phyloP scores from a whole-genome alignment of 345 rosid species.

The Ricinus communis region DNA sequence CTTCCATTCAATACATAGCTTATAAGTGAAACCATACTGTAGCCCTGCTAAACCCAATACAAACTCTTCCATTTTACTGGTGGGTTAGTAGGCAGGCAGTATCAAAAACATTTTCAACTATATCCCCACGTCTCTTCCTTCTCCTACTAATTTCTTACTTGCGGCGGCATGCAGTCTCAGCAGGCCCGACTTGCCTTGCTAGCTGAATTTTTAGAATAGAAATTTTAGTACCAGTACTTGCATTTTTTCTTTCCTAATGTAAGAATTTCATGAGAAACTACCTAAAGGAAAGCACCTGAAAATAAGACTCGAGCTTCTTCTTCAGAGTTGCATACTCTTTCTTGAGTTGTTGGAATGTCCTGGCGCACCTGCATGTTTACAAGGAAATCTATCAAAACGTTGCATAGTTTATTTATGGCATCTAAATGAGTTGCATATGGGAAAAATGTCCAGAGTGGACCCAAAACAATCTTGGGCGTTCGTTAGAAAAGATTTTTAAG shows the following conservation, averaged over 20 bases:
- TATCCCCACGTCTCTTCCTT: not conserved
- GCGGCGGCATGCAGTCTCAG: constrained; percentile 53
- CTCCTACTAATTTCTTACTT: constrained; percentile 31
- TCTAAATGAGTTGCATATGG: not conserved
- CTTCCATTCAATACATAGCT: constrained; percentile 4
- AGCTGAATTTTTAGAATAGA: constrained; percentile 40
- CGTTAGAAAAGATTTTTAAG: not conserved
- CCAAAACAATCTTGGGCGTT: constrained; percentile 3
- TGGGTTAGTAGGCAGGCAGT: not conserved
- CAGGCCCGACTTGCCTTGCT: constrained; percentile 81
- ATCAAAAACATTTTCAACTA: not conserved
- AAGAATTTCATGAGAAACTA: no score
- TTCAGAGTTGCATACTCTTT: constrained; percentile 72
- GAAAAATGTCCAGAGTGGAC: constrained; percentile 2
- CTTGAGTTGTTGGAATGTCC: constrained; percentile 78
- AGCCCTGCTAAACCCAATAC: not conserved
- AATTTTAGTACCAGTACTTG: no score
- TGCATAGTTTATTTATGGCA: not conserved
- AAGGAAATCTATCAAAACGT: constrained; percentile 8
- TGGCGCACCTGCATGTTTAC: constrained; percentile 53
- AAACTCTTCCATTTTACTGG: not conserved
- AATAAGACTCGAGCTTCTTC: constrained; percentile 82
- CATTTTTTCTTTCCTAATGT: no score
- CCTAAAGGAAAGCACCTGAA: constrained; percentile 47
- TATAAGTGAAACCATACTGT: not conserved